Conservation (phyloP, 2,329 filamentous ascomycete genomes). For the Fusarium sp. region DNA sequence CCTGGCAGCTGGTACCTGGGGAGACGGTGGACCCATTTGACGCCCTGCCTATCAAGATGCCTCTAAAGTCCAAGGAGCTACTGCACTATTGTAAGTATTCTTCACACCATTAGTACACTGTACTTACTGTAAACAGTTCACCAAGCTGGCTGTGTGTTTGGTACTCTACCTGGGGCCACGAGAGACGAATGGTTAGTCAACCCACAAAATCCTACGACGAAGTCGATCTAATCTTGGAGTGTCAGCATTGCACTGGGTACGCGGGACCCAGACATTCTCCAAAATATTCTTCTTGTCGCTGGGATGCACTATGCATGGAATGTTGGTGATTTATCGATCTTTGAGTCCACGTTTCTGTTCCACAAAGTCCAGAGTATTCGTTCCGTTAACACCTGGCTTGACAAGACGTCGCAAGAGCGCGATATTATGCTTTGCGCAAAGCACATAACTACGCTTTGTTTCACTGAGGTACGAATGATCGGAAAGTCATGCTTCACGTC, state of each 20-base stretch:
- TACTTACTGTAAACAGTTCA: neutral
- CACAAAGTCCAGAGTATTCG: constrained; percentile 24
- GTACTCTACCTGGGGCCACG: neutral
- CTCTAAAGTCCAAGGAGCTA: constrained; percentile 23
- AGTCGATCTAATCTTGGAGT: neutral
- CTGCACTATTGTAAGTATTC: constrained; percentile 25
- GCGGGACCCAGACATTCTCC: constrained; percentile 16
- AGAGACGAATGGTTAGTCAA: constrained; percentile 6
- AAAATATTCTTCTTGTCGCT: constrained; percentile 19
- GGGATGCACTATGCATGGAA: constrained; percentile 29
- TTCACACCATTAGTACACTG: rapidly evolving
- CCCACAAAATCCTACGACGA: rapidly evolving
- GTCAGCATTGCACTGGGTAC: constrained; percentile 5
- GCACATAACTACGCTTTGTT: neutral
- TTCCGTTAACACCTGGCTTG: constrained; percentile 17
- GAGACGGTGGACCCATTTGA: neutral
- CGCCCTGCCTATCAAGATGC: constrained; percentile 21
- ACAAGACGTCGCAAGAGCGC: neutral
- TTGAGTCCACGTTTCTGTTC: constrained; percentile 23
- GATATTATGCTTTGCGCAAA: neutral
- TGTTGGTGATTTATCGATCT: neutral
- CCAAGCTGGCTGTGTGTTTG: neutral
- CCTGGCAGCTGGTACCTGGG: no score
- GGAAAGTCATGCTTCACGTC: no score
- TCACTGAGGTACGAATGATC: neutral